Evolutionary conservation across 768 basidiomycete genomes (phyloP), one percentile per base, ranked within the genome.

Genomic region (Candolleomyces aberdarensis): DNA sequence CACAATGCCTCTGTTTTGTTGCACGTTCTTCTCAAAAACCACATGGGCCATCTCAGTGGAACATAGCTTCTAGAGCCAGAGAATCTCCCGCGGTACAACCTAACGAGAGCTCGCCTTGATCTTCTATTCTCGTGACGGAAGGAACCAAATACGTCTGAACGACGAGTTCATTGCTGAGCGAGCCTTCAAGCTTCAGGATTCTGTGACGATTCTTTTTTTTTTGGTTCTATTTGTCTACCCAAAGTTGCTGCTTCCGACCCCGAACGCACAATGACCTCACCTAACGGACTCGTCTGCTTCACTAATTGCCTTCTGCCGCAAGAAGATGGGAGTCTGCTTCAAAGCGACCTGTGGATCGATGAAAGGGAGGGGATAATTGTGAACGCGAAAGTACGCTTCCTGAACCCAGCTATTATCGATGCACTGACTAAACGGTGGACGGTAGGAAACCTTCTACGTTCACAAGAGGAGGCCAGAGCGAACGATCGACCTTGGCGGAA

Each of bases 341-440:
- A 87, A 70, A 83, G 85, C 66, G 91, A 94, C 67, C 76, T 94
- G 19, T 94, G 91, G 92, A 83, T 94, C 60, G 91, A 94, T 70
- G 83, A 89, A 67, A 75, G 76, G 5, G 80, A 84, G 22, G 94
- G 94, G 0, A 76, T 85, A 60, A 87, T 95, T 62, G 72, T 94
- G 43, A 86, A 92, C 72, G 82, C 91, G 13, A 89, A 92, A 78
- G 90, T 86, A 58, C 41, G 74, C 63, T 48, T 36, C 57, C 49
- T 11, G 48, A 44, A 6, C n/a, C 32, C n/a, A 3, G 31, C 1
- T 7, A 11, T 54, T 54, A 11, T 20, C 11, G 49, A 11, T 50
- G 13, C 20, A 50, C 26, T 50, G 5, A 19, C 11, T 2, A 19
- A 19, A 26, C 8, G 10, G 11, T 29, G 11, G 2, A 3, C n/a